Evolutionary conservation across 2,329 filamentous ascomycete species (phyloP).

Genomic region (Alternaria sp.): DNA sequence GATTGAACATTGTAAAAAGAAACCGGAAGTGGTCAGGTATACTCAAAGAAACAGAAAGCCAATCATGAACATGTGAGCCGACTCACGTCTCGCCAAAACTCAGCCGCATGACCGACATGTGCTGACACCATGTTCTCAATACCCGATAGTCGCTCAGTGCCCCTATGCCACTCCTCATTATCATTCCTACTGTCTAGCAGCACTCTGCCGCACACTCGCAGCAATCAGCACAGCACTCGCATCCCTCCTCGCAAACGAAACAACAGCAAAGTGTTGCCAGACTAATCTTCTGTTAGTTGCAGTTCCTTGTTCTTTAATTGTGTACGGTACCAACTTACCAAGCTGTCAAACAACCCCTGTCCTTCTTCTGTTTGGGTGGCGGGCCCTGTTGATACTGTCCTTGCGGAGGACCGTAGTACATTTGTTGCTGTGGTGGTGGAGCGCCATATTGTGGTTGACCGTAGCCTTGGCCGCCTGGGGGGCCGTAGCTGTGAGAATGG

Average conservation of each 20-base stretch:
- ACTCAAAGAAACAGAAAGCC: background rate
- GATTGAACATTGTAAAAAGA: background rate
- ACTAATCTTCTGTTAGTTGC: conserved; percentile 24
- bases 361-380: conserved; percentile 58
- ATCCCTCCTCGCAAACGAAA: conserved; percentile 70
- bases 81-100: background rate
- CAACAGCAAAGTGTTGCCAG: conserved; percentile 64
- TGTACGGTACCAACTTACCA: conserved; percentile 29
- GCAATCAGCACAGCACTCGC: conserved; percentile 70
- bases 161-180: background rate
- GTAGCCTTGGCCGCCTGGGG: conserved; percentile 20
- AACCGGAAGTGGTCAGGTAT: background rate
- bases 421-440: conserved; percentile 36
- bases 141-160: background rate
- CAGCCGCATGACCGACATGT: background rate
- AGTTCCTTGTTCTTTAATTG: background rate
- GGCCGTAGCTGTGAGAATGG: conserved; percentile 30
- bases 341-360: conserved; percentile 42
- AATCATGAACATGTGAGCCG: background rate
- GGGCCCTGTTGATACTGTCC: conserved; percentile 61
- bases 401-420: conserved; percentile 39
- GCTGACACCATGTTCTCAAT: background rate
- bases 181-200: conserved; percentile 1
- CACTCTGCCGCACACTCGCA: conserved; percentile 55
- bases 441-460: conserved; percentile 31